phyloP scores from a whole-genome alignment of 257 asterid genomes.

The Nicotiana benthamiana region DNA sequence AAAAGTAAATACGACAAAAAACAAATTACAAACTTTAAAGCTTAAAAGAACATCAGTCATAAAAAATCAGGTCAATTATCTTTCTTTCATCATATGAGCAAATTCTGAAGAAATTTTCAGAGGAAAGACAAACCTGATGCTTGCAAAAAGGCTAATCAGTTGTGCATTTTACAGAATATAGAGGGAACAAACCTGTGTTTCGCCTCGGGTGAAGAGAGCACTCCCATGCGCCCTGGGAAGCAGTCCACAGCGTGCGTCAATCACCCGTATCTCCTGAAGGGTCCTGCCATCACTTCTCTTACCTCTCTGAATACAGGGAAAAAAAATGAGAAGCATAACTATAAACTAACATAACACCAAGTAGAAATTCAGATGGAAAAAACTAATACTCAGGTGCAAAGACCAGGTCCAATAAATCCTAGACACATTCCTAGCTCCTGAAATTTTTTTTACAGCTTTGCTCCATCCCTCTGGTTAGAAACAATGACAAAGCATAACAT shows the following conservation, averaged over 20 bases:
- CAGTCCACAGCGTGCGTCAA: constrained; percentile 72
- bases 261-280: constrained; percentile 63
- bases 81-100: background rate
- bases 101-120: background rate
- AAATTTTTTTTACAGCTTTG: background rate
- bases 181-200: constrained; percentile 63
- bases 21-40: background rate
- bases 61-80: background rate
- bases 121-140: background rate
- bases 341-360: background rate
- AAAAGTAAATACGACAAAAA: background rate
- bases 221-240: constrained; percentile 99
- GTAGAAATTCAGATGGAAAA: background rate
- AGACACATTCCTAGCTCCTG: background rate
- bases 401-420: background rate
- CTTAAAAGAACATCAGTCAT: background rate
- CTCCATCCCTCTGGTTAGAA: background rate
- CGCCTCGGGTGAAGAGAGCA: constrained; percentile 97
- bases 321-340: background rate
- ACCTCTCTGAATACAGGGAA: constrained; percentile 54
- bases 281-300: constrained; percentile 91
- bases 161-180: background rate
- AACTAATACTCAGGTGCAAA: background rate
- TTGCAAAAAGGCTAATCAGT: background rate
- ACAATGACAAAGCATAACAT: background rate